Evolutionary conservation across 345 rosid genomes (phyloP).

Genomic region (Eutrema japonicum): DNA sequence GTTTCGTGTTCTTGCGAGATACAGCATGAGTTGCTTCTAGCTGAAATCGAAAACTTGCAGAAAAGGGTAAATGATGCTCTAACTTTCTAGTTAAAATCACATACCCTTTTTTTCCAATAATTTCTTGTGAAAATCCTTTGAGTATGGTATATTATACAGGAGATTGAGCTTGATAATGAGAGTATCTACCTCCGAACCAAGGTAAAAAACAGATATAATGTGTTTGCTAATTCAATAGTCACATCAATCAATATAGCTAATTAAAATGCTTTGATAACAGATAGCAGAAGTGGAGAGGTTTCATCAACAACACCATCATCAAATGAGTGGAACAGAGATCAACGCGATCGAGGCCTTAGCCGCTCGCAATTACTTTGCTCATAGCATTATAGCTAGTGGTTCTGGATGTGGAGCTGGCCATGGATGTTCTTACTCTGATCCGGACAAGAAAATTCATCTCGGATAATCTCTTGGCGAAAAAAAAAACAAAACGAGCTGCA

Average conservation of each 20-base stretch:
- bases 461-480: slow-evolving; percentile 48
- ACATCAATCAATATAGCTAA: slow-evolving; percentile 5
- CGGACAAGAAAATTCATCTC: slow-evolving; percentile 84
- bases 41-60: slow-evolving; percentile 88
- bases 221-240: not conserved
- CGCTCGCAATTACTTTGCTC: slow-evolving; percentile 82
- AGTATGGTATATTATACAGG: slow-evolving; percentile 48
- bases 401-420: slow-evolving; percentile 49
- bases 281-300: slow-evolving; percentile 87
- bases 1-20: slow-evolving; percentile 28
- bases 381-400: slow-evolving; percentile 56
- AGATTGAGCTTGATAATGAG: slow-evolving; percentile 90
- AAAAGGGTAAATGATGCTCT: slow-evolving; percentile 64
- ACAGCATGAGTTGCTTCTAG: slow-evolving; percentile 96
- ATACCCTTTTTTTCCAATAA: not conserved
- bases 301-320: slow-evolving; percentile 58
- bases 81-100: not conserved
- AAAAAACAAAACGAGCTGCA: not conserved
- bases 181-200: slow-evolving; percentile 75
- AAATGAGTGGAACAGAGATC: slow-evolving; percentile 72
- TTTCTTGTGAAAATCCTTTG: not conserved
- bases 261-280: slow-evolving; percentile 42
- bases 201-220: slow-evolving; percentile 47
- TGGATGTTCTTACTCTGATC: slow-evolving; percentile 55
- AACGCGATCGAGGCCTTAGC: slow-evolving; percentile 80